Conservation (phyloP, 2,329 filamentous ascomycete genomes). For the Trichoderma cornu-damae region DNA sequence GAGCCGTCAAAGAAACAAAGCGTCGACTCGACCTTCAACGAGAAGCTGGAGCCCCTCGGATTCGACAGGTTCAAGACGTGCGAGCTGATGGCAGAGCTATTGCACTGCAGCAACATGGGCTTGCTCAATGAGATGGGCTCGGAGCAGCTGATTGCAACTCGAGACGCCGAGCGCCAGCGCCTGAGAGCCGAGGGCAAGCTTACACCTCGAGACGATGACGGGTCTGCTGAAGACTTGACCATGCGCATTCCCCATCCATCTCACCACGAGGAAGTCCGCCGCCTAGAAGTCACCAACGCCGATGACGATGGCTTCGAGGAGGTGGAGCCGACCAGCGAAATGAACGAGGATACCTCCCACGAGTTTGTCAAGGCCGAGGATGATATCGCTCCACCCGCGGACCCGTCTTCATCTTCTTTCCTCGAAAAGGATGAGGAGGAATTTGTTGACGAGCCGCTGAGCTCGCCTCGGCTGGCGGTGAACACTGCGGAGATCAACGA, state of each 20-base stretch:
- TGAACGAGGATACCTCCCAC: conserved; percentile 67
- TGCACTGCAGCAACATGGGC: conserved; percentile 99
- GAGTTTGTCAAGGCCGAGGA: conserved; percentile 60
- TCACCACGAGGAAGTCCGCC: conserved; percentile 55
- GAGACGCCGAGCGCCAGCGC: conserved; percentile 76
- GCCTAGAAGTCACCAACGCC: conserved; percentile 73
- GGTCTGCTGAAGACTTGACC: conserved; percentile 53
- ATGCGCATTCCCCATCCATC: conserved; percentile 50
- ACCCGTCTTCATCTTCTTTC: conserved; percentile 27
- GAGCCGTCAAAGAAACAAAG: conserved; percentile 67
- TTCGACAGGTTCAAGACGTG: conserved; percentile 99
- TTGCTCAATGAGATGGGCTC: conserved; percentile 87
- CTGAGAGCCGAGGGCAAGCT: conserved; percentile 74
- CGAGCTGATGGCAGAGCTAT: conserved; percentile 93
- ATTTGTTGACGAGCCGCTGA: conserved; percentile 73
- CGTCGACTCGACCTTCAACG: conserved; percentile 81
- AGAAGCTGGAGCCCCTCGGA: conserved; percentile 85
- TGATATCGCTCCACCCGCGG: conserved; percentile 36
- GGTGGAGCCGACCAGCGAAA: conserved; percentile 64
- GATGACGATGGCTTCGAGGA: conserved; percentile 93
- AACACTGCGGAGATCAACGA: conserved; percentile 53
- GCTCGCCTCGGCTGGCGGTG: conserved; percentile 60
- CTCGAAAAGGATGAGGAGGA: conserved; percentile 59
- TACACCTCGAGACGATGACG: conserved; percentile 36
- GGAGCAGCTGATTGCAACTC: conserved; percentile 73